Evolutionary conservation across 139 green algal genomes (phyloP).

Genomic region (Auxenochlorella pyrenoidosa): DNA sequence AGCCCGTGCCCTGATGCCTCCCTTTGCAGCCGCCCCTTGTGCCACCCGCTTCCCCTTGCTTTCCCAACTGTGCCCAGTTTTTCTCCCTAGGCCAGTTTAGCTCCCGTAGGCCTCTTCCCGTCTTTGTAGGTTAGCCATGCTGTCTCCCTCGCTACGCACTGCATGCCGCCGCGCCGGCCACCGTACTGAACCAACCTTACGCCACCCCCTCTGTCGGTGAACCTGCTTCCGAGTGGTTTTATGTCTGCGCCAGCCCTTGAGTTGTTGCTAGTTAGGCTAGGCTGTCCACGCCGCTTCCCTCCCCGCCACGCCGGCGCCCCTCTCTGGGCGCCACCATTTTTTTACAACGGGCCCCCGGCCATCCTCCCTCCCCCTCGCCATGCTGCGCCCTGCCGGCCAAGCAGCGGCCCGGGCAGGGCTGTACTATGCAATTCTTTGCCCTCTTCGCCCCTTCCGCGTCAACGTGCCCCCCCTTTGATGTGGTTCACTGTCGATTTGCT

Average conservation of each 20-base stretch:
- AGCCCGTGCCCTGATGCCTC: neutral
- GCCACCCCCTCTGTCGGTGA: neutral
- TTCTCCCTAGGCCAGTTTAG: neutral
- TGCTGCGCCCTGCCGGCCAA: no score
- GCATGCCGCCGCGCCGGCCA: neutral
- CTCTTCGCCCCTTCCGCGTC: neutral
- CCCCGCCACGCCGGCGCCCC: neutral
- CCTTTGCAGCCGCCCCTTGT: neutral
- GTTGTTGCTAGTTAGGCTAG: neutral
- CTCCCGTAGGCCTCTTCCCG: neutral
- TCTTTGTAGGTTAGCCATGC: neutral
- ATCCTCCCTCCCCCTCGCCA: no score
- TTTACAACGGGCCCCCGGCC: neutral
- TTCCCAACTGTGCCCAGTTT: neutral
- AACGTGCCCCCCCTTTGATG: no score
- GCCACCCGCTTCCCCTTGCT: neutral
- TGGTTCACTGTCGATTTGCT: no score
- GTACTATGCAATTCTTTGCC: neutral
- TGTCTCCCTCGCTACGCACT: neutral
- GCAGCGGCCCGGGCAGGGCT: no score
- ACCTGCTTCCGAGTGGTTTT: neutral
- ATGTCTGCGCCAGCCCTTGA: neutral
- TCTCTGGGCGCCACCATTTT: neutral
- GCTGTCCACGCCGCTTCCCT: neutral
- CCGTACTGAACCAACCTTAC: neutral